Base-by-base conservation (phyloP, 2,329 filamentous ascomycete genomes). In the Alternaria atra region DNA sequence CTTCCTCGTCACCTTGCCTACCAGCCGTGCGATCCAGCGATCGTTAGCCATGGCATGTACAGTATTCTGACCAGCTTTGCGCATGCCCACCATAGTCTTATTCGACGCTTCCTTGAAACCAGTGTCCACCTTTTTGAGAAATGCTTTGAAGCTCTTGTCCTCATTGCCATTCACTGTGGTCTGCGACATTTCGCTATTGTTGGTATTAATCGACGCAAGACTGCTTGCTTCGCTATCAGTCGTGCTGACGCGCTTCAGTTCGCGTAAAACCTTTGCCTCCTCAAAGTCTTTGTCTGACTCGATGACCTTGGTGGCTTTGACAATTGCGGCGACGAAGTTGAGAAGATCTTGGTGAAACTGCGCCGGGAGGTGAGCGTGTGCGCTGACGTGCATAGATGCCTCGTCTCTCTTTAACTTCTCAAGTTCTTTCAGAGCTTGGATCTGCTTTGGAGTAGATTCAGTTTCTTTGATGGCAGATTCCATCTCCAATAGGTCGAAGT, bases 251-350 rank as follows among this genome's bases (percentile, higher is more conserved):
- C 75, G 58, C 61, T 74, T 66, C 69, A 74, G 32, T 60, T 74
- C 67, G 7, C 69, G 71, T 50, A 64, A 55, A 17, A 74, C 63
- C 17, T 70, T 70, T n/a, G 70, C 70, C 32, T 79, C 78, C 52
- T 81, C 79, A 27, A 78, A 74, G 20, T 80, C 80, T 59, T 82
- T 84, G 65, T 86, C 84, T 27, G 83, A 74, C 65, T 86, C 84
- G 46, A 86, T 84, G 37, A 86, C 79, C 63, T 86, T 86, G n/a
- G 81, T 85, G 0, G 84, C 84, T 67, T 86, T 87, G n/a, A 86
- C 80, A 1, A 86, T 74, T 1, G 84, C 84, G 1, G 84, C 84
- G n/a, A 83, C 75, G 70, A 85, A 86, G 65, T 85, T 82, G 52
- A 87, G 80, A 4, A 86, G 75, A 20, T 81, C 80, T 61, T 86